These are phyloP conservation scores for Crucibulum laeve DNA, from an alignment of 768 basidiomycete genomes.

Conservation along the genomic window DNA sequence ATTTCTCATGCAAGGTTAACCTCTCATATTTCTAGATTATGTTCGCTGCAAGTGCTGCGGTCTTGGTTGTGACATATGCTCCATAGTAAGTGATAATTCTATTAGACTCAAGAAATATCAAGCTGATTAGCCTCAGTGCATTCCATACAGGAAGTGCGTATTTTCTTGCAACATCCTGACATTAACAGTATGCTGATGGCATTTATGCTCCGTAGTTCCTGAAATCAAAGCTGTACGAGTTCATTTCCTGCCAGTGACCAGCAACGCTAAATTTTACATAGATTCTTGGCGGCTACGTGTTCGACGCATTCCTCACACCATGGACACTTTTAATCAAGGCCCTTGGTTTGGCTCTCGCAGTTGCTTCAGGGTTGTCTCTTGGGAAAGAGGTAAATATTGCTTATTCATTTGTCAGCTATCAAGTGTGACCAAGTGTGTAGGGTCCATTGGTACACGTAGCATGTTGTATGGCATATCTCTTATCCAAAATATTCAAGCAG, in stretches of 20 bases:
- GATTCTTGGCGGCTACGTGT: slow-evolving; percentile 83
- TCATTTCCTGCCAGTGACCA: not conserved
- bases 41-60: slow-evolving; percentile 60
- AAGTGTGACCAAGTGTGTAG: slow-evolving; percentile 21
- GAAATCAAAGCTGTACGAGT: slow-evolving; percentile 72
- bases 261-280: slow-evolving; percentile 16
- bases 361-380: slow-evolving; percentile 80
- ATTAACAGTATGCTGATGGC: too few relatives aligned
- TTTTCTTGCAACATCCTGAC: not conserved
- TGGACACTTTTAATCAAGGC: slow-evolving; percentile 87
- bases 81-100: slow-evolving; percentile 50
- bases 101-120: not conserved
- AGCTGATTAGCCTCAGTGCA: slow-evolving; percentile 35
- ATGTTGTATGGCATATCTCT: slow-evolving; percentile 73
- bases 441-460: slow-evolving; percentile 86
- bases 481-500: slow-evolving; percentile 63
- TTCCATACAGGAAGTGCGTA: slow-evolving; percentile 78
- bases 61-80: slow-evolving; percentile 62
- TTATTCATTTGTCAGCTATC: slow-evolving; percentile 9
- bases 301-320: slow-evolving; percentile 80
- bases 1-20: not conserved
- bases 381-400: slow-evolving; percentile 70
- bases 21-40: slow-evolving; percentile 34
- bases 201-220: slow-evolving; percentile 50
- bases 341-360: slow-evolving; percentile 76